Evolutionary conservation across 139 green algal genomes (phyloP).

Genomic region (Chlamydomonas schloesseri): DNA sequence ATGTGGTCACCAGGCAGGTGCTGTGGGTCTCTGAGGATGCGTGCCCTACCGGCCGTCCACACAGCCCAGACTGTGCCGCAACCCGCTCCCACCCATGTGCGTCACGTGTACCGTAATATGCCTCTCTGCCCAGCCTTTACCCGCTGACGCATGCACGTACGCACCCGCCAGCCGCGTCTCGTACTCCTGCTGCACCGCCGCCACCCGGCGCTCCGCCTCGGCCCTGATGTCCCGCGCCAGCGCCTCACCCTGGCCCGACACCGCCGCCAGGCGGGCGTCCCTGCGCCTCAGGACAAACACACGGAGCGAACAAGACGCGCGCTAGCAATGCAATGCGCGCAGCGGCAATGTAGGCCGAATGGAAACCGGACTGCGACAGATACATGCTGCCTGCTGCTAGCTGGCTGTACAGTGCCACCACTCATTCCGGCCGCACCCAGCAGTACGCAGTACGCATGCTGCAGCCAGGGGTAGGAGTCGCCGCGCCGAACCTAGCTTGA

Average conservation of each 20-base stretch:
- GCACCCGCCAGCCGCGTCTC: slow-evolving; percentile 17
- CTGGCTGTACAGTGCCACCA: no score
- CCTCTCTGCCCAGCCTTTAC: no score
- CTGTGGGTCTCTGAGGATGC: neutral
- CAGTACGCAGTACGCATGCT: no score
- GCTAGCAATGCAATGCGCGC: neutral
- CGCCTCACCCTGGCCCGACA: neutral
- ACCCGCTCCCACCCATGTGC: no score
- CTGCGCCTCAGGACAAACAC: neutral
- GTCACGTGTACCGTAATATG: no score
- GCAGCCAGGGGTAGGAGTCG: no score
- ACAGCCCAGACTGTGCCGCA: neutral
- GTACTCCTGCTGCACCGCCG: neutral
- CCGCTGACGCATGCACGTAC: no score
- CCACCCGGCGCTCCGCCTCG: slow-evolving; percentile 10
- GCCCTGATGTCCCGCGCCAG: neutral
- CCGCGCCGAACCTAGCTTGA: no score
- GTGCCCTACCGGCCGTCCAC: neutral
- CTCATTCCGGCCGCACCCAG: no score
- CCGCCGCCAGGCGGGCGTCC: slow-evolving; percentile 9
- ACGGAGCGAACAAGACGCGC: neutral
- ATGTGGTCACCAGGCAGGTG: neutral
- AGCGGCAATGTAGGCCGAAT: no score
- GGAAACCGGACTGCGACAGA: no score
- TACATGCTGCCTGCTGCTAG: no score